A percentile compares a stretch with the other conserved stretches of the same genome.
Conservation (phyloP, 768 basidiomycete genomes). For the Leccinum sublutescens region DNA sequence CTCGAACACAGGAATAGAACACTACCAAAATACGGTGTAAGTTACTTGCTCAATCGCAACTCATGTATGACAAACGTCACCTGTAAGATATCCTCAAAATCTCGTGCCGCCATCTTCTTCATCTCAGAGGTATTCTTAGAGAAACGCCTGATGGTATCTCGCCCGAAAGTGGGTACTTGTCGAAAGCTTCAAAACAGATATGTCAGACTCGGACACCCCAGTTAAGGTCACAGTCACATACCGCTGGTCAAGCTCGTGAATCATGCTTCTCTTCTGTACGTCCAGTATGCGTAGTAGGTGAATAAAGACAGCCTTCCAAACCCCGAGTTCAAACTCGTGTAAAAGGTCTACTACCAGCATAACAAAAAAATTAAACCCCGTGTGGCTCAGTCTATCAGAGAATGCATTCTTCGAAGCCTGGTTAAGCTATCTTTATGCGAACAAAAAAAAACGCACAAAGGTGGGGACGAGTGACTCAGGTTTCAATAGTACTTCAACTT, state of each 20-base stretch:
- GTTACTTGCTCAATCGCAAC: too few species aligned
- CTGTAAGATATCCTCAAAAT: too few species aligned
- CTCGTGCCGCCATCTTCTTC: too few species aligned
- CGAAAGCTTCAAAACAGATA: too few species aligned
- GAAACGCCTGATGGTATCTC: not conserved
- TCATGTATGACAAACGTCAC: not conserved
- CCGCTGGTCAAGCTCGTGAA: too few species aligned
- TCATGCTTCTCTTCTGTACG: too few species aligned
- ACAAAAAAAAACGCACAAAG: not conserved
- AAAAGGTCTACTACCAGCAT: not conserved
- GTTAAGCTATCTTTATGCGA: not conserved
- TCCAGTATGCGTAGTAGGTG: too few species aligned
- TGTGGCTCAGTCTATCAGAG: not conserved
- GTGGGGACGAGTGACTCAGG: not conserved
- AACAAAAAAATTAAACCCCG: not conserved
- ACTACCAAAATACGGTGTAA: too few species aligned
- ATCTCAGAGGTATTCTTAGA: too few species aligned
- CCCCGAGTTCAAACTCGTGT: not conserved
- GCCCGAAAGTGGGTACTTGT: not conserved
- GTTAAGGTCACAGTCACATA: too few species aligned
- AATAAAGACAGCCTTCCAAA: not conserved
- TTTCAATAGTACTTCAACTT: not conserved
- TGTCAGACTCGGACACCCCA: too few species aligned
- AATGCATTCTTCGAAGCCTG: not conserved
- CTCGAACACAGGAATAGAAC: too few species aligned